Base-by-base conservation (phyloP, 768 basidiomycete species). In the Mycena pura region DNA sequence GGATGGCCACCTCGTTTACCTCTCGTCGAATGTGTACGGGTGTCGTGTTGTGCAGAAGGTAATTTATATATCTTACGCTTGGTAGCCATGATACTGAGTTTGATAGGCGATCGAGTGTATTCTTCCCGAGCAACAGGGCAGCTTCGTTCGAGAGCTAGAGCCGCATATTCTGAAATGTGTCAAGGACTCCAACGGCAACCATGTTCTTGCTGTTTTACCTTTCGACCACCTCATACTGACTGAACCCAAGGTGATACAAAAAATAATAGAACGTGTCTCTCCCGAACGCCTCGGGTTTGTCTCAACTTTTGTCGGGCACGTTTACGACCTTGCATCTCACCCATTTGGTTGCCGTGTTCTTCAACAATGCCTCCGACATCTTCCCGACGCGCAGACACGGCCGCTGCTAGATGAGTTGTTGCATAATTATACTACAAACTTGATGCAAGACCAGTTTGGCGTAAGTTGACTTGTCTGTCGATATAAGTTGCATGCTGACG, bases 41-140 rank as follows among this genome's bases (percentile, higher is more conserved):
- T 99, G 96, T 75, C 87, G 96, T 14, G 95, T 99, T 7, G 90
- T 96, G 19, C 95, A 96, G 73, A 95, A 95, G 89, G 93, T 92
- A 24, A 64, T 63, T 25, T 5, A 36, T 25, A 22, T 40, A 47
- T 41, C 10, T 41, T 36, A n/a, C 5, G 54, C 32, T n/a, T 49
- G 11, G 51, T 13, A 24, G 9, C 15, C 44, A 10, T 14, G 34
- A 15, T 27, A 36, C 51, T 51, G 17, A 60, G 34, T 41, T 47
- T 49, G 24, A 28, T 66, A 97, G 92, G 93, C 94, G 27, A 81
- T 99, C 21, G 95, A 98, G 69, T 86, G 82, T 69, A 80, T 95
- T 51, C 77, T 86, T 17, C 86, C 88, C 15, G 91, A 92, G 50
- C 91, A 96, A 66, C 93, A 96, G 74, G 79, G 79, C 17, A 65